Base-by-base conservation (phyloP, 2,329 filamentous ascomycete species). In the Penicillium aurantiogriseum region DNA sequence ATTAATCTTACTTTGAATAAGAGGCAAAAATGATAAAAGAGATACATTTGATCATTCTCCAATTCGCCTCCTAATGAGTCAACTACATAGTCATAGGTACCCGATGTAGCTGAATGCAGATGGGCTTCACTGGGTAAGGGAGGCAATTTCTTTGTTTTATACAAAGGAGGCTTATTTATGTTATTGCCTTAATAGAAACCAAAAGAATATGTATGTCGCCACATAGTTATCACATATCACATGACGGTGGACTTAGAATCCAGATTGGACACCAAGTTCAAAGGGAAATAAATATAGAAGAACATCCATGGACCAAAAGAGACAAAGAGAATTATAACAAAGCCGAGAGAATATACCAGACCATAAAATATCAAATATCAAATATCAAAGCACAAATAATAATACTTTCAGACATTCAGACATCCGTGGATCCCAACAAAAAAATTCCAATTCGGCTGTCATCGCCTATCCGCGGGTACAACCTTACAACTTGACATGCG, bases 381-480 rank as follows among this genome's bases (percentile, higher is more conserved):
- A 29, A 10, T 3, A 25, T 6, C 10, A 8, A 8, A 36, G 11
- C 21, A 10, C 31, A 4, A 38, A n/a, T 13, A 42, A 29, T 27
- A 27, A 36, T 33, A 15, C n/a, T n/a, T n/a, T n/a, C n/a, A n/a
- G n/a, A n/a, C 4, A 5, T 17, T 2, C 19, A 2, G 17, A 27
- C 36, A 21, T 19, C 11, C n/a, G 7, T 21, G n/a, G 11, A 21
- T 17, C 6, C 7, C 5, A 21, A 5, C 11, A 17, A 38, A n/a
- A 19, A n/a, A n/a, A n/a, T 9, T 38, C 35, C 17, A 17, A 17
- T n/a, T 39, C 36, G 47, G 47, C 29, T 51, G 19, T 25, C 15
- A 8, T 21, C 52, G 52, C 36, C 38, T 54, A 54, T 10, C 21
- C 15, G 7, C 52, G 52, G 52, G 13, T 54, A 25, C 52, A n/a